Evolutionary conservation across 139 green algal species (phyloP).

Genomic region (Desmodesmus armatus): DNA sequence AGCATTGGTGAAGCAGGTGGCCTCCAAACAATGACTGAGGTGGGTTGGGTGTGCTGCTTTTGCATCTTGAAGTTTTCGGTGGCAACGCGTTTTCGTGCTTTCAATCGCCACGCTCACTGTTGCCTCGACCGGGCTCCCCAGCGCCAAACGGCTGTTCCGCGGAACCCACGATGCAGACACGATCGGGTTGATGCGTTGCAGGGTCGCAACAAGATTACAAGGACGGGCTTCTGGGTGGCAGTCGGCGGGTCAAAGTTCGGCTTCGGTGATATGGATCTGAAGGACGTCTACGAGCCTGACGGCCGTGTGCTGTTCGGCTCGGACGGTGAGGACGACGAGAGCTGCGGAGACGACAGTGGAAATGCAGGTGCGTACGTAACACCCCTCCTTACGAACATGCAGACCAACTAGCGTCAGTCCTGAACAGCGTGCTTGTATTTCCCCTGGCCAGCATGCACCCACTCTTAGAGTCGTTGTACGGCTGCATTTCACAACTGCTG

Average conservation of each 20-base stretch:
- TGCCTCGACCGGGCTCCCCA: too few relatives aligned
- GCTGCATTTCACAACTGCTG: neutral
- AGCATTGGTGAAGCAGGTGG: neutral
- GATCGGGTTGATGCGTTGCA: too few relatives aligned
- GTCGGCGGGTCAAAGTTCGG: neutral
- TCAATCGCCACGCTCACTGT: too few relatives aligned
- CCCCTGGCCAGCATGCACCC: neutral
- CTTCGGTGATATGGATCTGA: neutral
- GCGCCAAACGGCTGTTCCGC: too few relatives aligned
- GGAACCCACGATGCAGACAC: too few relatives aligned
- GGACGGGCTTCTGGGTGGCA: conserved; percentile 11
- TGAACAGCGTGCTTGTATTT: too few relatives aligned
- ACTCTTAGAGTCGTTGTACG: neutral
- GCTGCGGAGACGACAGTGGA: conserved; percentile 38
- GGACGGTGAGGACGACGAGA: neutral
- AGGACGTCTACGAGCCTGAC: conserved; percentile 19
- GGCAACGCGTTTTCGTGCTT: too few relatives aligned
- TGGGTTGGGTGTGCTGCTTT: neutral
- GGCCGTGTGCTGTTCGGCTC: neutral
- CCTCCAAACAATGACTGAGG: conserved; percentile 9
- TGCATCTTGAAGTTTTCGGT: too few relatives aligned
- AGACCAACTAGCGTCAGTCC: too few relatives aligned
- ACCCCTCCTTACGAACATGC: too few relatives aligned
- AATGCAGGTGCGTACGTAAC: conserved; percentile 39
- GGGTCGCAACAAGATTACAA: neutral